These are phyloP conservation scores for Phytophthora agathidicida DNA, from an alignment of 352 stramenopile species.

Conservation along the genomic window DNA sequence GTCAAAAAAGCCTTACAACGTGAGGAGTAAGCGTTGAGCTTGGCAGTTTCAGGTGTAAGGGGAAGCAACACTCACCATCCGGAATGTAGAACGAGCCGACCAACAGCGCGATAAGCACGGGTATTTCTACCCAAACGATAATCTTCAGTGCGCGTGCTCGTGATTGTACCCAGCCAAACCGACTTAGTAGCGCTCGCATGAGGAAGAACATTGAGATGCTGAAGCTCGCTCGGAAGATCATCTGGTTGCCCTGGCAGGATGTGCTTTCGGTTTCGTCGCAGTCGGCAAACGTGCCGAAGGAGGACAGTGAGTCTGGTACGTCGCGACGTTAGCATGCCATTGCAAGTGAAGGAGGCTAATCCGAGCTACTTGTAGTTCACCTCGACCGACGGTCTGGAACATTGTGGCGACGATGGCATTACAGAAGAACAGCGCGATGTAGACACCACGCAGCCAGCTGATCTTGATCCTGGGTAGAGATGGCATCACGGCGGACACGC, in stretches of 20 bases:
- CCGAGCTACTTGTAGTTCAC: constrained; percentile 27
- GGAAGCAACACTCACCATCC: constrained; percentile 35
- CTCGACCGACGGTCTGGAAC: constrained; percentile 68
- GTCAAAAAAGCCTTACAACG: constrained; percentile 59
- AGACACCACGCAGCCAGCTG: constrained; percentile 49
- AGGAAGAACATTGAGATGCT: constrained; percentile 66
- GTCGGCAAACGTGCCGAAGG: constrained; percentile 68
- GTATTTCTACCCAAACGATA: constrained; percentile 48
- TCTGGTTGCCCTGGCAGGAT: constrained; percentile 69
- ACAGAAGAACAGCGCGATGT: constrained; percentile 74
- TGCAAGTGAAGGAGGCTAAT: not conserved
- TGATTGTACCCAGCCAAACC: constrained; percentile 38
- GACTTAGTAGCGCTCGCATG: constrained; percentile 52
- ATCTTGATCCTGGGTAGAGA: constrained; percentile 23
- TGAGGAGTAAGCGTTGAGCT: not conserved
- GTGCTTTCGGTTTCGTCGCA: constrained; percentile 48
- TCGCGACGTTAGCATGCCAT: not conserved
- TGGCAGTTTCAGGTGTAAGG: too few relatives aligned
- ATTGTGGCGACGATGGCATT: constrained; percentile 72
- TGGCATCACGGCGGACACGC: not conserved
- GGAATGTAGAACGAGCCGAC: constrained; percentile 80
- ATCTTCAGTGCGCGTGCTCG: constrained; percentile 33
- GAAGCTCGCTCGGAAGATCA: constrained; percentile 75
- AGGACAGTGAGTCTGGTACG: constrained; percentile 38
- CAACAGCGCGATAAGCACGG: constrained; percentile 55